These are phyloP conservation scores for Aulographum hederae DNA, from an alignment of 2,329 filamentous ascomycete species.

Conservation along the genomic window DNA sequence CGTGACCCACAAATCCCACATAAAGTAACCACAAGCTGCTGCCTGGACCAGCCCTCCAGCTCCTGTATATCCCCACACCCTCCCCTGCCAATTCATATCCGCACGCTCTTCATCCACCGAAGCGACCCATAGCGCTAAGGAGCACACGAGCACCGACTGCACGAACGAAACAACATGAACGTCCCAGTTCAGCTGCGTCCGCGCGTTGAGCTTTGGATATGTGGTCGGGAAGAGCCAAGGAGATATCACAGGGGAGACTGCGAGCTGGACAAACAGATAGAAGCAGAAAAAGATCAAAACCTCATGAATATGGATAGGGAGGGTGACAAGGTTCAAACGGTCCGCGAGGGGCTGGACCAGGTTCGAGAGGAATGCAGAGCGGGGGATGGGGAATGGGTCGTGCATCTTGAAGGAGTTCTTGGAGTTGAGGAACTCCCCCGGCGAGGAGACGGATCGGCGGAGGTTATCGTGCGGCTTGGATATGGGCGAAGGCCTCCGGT, in stretches of 20 bases:
- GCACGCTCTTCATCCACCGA: constrained; percentile 47
- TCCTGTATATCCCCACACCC: constrained; percentile 64
- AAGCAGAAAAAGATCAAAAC: constrained; percentile 45
- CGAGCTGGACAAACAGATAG: constrained; percentile 52
- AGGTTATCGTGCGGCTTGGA: no score
- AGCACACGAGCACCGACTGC: constrained; percentile 56
- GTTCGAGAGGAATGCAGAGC: background rate
- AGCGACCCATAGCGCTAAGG: constrained; percentile 55
- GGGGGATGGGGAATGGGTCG: constrained; percentile 14
- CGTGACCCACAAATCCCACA: constrained; percentile 65
- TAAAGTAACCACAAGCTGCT: constrained; percentile 63
- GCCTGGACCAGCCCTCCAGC: constrained; percentile 55
- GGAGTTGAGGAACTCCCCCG: no score
- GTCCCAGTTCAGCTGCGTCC: constrained; percentile 64
- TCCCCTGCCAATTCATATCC: constrained; percentile 46
- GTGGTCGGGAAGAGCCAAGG: constrained; percentile 39
- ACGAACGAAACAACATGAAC: constrained; percentile 72
- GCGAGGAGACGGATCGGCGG: no score
- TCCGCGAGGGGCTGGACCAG: constrained; percentile 30
- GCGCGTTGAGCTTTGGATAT: constrained; percentile 42
- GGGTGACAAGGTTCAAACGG: constrained; percentile 39
- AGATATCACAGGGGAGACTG: constrained; percentile 53
- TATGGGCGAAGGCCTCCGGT: no score
- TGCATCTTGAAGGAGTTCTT: background rate
- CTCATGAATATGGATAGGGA: constrained; percentile 65